phyloP scores from a whole-genome alignment of 2,329 filamentous ascomycete genomes.

The Atkinsonella texensis region DNA sequence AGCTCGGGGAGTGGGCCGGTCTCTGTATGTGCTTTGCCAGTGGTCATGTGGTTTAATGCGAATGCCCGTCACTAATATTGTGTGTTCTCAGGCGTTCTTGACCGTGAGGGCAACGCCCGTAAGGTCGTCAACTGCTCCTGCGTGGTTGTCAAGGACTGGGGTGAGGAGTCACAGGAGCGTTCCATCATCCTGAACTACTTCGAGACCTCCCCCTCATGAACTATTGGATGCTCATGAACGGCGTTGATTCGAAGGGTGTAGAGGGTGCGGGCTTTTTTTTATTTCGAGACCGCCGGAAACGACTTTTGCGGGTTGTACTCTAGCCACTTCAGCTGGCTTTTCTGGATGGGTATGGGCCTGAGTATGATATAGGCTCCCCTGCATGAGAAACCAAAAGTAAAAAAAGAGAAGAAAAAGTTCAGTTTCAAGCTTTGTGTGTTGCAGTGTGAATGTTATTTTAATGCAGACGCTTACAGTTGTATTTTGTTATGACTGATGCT shows the following conservation, averaged over 20 bases:
- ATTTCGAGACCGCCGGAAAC: slow-evolving; percentile 20
- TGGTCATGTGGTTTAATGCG: slow-evolving; percentile 17
- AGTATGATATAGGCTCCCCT: slow-evolving; percentile 20
- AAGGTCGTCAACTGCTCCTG: slow-evolving; percentile 99
- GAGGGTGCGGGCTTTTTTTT: slow-evolving; percentile 23
- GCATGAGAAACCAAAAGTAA: slow-evolving; percentile 26
- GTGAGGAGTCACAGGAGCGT: slow-evolving; percentile 98
- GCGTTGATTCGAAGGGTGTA: slow-evolving; percentile 27
- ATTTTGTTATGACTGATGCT: too few relatives aligned
- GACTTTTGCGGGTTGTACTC: slow-evolving; percentile 32
- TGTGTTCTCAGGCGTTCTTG: slow-evolving; percentile 67
- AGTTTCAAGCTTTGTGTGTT: background rate
- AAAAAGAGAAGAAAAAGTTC: slow-evolving; percentile 22
- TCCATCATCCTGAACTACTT: slow-evolving; percentile 99
- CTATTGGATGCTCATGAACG: slow-evolving; percentile 11
- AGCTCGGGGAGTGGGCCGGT: slow-evolving; percentile 99
- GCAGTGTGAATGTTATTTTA: too few relatives aligned
- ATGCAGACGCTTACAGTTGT: too few relatives aligned
- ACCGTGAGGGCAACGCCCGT: slow-evolving; percentile 97
- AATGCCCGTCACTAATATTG: too few relatives aligned
- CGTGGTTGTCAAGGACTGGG: slow-evolving; percentile 99
- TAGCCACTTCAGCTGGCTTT: slow-evolving; percentile 33
- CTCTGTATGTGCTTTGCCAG: slow-evolving; percentile 62
- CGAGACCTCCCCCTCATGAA: slow-evolving; percentile 67
- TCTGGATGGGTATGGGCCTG: slow-evolving; percentile 27